Percentiles rank a stretch among this genome's conserved stretches.
Conservation (phyloP, 2,329 filamentous ascomycete species). For the Cladophialophora yegresii region DNA sequence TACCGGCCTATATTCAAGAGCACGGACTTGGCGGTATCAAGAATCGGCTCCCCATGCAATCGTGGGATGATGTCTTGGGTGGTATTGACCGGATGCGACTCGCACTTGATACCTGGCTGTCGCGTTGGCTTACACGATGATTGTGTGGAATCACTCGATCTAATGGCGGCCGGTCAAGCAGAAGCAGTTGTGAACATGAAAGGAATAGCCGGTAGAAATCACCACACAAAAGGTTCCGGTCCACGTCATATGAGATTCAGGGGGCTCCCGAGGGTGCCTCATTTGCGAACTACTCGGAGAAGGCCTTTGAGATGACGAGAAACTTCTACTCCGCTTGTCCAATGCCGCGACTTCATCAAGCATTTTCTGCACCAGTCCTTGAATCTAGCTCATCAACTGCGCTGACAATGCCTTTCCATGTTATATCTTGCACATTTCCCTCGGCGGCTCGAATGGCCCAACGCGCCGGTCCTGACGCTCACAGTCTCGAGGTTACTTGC, state of each 20-base stretch:
- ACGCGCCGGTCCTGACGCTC: neutral
- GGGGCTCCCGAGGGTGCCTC: neutral
- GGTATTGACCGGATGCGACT: slow-evolving; percentile 1
- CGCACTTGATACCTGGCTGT: slow-evolving; percentile 1
- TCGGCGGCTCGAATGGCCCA: neutral
- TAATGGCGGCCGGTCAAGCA: neutral
- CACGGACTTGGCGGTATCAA: neutral
- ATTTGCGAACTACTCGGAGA: neutral
- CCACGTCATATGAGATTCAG: neutral
- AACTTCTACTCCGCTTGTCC: neutral
- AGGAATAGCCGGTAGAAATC: neutral
- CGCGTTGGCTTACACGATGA: neutral
- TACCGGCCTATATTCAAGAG: neutral
- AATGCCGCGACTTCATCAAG: neutral
- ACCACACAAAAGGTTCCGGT: neutral
- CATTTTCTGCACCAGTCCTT: neutral
- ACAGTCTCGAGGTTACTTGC: neutral
- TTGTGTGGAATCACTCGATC: neutral
- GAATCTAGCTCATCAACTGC: neutral
- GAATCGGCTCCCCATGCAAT: neutral
- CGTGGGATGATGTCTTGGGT: neutral
- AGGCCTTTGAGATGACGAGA: neutral
- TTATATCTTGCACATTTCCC: neutral
- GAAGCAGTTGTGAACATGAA: neutral
- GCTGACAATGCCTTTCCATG: neutral